phyloP scores from a whole-genome alignment of 1,284 basidiomycete genomes.

The Trichosporon faecale region DNA sequence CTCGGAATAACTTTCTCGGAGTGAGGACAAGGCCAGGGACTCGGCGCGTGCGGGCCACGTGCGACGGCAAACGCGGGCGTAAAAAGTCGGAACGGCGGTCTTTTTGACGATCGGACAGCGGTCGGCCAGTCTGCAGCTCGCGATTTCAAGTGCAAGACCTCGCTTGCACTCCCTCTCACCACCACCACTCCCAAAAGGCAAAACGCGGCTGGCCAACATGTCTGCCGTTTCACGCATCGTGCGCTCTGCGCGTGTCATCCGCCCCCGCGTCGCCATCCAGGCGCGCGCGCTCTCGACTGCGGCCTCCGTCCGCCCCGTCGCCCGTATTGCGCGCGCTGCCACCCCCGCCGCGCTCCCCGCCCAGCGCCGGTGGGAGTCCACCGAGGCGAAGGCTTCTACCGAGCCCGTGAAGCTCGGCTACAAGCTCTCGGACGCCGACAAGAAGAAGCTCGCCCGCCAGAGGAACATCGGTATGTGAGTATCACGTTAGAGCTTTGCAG shows the following conservation, averaged over 20 bases:
- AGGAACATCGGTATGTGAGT: slow-evolving; percentile 54
- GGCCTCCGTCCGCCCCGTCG: neutral
- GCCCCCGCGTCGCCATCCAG: slow-evolving; percentile 15
- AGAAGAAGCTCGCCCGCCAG: slow-evolving; percentile 44
- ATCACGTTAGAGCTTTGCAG: neutral
- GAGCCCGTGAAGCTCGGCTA: neutral
- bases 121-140: neutral
- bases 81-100: slow-evolving; percentile 7
- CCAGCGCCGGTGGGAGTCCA: slow-evolving; percentile 13
- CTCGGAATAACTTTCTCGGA: slow-evolving; percentile 1
- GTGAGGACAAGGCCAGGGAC: neutral
- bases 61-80: neutral
- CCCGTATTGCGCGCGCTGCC: neutral
- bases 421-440: slow-evolving; percentile 39
- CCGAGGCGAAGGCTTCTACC: neutral
- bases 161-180: neutral
- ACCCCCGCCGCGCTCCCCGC: neutral
- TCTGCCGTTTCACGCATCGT: slow-evolving; percentile 23
- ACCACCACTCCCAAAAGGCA: slow-evolving; percentile 11
- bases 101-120: slow-evolving; percentile 8
- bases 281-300: slow-evolving; percentile 6
- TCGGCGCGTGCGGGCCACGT: neutral
- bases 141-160: neutral
- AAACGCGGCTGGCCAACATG: slow-evolving; percentile 21
- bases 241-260: slow-evolving; percentile 10